Evolutionary conservation across 148 eudicot species (phyloP).

Genomic region (Amaranthus cruentus): DNA sequence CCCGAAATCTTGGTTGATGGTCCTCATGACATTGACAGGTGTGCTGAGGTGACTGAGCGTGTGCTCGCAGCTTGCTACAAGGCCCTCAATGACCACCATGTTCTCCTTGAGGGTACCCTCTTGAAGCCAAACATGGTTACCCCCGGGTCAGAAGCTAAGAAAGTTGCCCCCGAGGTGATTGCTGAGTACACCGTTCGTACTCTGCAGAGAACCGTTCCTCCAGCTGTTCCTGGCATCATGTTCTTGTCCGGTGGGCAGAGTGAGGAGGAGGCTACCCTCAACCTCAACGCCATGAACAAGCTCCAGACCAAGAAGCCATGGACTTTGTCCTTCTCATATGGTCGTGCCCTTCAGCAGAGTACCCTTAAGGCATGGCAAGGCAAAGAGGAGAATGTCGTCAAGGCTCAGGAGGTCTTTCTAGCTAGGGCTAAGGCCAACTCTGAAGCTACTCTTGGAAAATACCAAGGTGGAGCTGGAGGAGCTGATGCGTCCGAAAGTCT

Average conservation of each 20-base stretch:
- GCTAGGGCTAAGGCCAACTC: conserved; percentile 78
- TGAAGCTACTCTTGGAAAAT: conserved; percentile 75
- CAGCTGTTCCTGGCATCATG: conserved; percentile 90
- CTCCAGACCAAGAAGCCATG: conserved; percentile 68
- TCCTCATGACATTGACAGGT: conserved; percentile 65
- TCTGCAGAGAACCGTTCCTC: conserved; percentile 71
- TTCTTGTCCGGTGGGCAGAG: conserved; percentile 91
- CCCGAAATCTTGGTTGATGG: conserved; percentile 85
- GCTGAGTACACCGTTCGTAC: conserved; percentile 82
- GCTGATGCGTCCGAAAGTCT: conserved; percentile 66
- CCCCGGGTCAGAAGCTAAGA: conserved; percentile 57
- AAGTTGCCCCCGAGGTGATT: conserved; percentile 63
- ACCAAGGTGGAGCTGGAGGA: conserved; percentile 36
- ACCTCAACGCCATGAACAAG: conserved; percentile 85
- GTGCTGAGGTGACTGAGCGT: conserved; percentile 73
- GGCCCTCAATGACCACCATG: conserved; percentile 90
- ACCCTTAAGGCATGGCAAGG: conserved; percentile 88
- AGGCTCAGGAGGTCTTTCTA: conserved; percentile 67
- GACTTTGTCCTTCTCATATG: conserved; percentile 84
- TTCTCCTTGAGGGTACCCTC: conserved; percentile 84
- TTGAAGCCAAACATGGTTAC: conserved; percentile 96
- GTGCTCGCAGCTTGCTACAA: conserved; percentile 83
- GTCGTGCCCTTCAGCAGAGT: conserved; percentile 82
- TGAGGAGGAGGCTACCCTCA: conserved; percentile 76
- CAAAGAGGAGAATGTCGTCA: conserved; percentile 65